These are phyloP conservation scores for Globisporangium echinulatum DNA, from an alignment of 352 stramenopile species.

Conservation along the genomic window DNA sequence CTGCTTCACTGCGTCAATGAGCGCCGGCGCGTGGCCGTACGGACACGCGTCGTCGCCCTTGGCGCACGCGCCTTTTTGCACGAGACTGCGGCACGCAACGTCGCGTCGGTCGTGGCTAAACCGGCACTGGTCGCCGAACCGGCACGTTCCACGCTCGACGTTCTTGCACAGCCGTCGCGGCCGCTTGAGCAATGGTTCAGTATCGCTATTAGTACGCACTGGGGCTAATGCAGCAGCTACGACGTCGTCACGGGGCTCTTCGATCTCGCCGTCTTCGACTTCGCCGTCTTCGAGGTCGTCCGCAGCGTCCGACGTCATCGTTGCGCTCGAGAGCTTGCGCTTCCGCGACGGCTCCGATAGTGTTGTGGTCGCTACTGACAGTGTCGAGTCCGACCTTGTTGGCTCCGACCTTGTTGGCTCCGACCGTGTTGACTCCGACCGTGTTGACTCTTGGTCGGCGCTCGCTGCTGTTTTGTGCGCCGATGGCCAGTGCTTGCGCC, in stretches of 20 bases:
- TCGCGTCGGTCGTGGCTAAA: slow-evolving; percentile 63
- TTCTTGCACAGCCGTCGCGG: slow-evolving; percentile 46
- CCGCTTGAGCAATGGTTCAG: slow-evolving; percentile 31
- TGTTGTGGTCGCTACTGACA: neutral
- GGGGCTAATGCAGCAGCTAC: slow-evolving; percentile 9
- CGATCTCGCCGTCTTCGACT: slow-evolving; percentile 60
- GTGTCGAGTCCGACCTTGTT: neutral
- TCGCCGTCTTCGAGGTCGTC: slow-evolving; percentile 17
- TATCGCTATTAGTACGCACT: slow-evolving; percentile 4
- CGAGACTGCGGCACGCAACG: slow-evolving; percentile 54
- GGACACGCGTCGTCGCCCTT: slow-evolving; percentile 50
- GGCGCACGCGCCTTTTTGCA: slow-evolving; percentile 43
- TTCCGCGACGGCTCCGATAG: slow-evolving; percentile 17
- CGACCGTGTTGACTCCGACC: neutral
- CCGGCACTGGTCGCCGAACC: slow-evolving; percentile 21
- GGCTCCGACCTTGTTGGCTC: neutral
- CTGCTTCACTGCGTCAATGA: slow-evolving; percentile 18
- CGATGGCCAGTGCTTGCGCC: slow-evolving; percentile 56
- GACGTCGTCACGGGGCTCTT: slow-evolving; percentile 15
- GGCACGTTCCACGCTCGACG: slow-evolving; percentile 26
- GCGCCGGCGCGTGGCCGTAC: slow-evolving; percentile 53
- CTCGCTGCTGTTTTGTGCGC: slow-evolving; percentile 6
- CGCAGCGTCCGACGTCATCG: slow-evolving; percentile 4
- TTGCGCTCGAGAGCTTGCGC: slow-evolving; percentile 35
- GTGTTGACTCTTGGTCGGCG: neutral